Conservation (phyloP, 257 asterid genomes). For the Solanum clarkiae region DNA sequence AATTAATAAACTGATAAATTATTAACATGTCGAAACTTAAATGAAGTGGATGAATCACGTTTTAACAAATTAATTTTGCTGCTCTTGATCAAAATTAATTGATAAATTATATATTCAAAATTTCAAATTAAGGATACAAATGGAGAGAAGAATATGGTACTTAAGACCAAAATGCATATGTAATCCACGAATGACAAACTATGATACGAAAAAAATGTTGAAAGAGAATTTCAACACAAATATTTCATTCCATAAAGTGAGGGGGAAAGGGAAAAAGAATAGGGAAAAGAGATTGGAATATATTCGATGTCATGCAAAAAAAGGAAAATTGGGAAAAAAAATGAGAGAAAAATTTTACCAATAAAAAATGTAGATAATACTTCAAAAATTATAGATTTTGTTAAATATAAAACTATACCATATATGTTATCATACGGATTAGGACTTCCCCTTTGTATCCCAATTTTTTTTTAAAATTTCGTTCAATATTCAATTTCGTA, state of each 20-base stretch:
- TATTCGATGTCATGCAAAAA: neutral
- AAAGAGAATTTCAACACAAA: neutral
- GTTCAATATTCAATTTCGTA: neutral
- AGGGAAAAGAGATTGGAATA: neutral
- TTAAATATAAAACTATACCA: neutral
- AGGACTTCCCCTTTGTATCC: neutral
- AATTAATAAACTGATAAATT: neutral
- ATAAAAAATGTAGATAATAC: neutral
- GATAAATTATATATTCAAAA: neutral
- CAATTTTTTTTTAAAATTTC: neutral
- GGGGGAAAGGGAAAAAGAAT: neutral
- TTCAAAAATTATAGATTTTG: neutral
- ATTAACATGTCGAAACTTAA: neutral
- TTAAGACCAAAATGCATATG: neutral
- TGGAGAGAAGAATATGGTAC: neutral
- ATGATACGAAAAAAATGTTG: neutral
- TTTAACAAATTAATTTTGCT: neutral
- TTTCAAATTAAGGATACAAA: too few relatives aligned
- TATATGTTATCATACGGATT: neutral
- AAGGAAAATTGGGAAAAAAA: neutral
- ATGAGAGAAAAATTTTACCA: neutral
- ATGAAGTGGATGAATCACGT: neutral
- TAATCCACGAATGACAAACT: neutral
- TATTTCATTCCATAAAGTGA: neutral
- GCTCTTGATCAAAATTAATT: neutral